Base-by-base conservation (phyloP, 2,329 filamentous ascomycete genomes). In the Claviceps cyperi region DNA sequence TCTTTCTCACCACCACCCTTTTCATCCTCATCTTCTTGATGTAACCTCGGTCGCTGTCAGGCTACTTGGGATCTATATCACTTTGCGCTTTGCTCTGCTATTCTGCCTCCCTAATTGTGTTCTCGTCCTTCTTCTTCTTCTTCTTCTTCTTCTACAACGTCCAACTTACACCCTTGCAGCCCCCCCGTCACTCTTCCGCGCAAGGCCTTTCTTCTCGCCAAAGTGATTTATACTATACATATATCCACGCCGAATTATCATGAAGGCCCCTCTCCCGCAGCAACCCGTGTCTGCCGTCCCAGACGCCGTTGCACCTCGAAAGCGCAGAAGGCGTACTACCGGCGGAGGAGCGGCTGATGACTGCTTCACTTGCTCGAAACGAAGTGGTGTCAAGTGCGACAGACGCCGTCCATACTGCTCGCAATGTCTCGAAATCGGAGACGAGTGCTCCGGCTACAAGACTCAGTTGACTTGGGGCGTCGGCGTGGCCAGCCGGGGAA, bases 401-500 rank as follows among this genome's bases (percentile, higher is more conserved):
- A 82, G 91, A 59, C 81, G 88, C 63, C 79, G 91, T 60, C 91
- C 91, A 8, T 97, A 96, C 69, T 97, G 92, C 70, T 89, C 89
- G 43, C 90, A 89, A 68, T 98, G 91, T 66, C 78, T 97, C 55
- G 87, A 95, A 59, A 77, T 88, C 56, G 90, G 89, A 56, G 89
- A 88, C 64, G 89, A 94, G 63, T 97, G 91, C 70, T 89, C 87
- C 28, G 91, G 91, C 52, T 97, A 97, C 74, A 94, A 94, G 71
- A 97, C 91, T 15, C 90, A 91, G 59, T 75, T 97, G 67, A 97
- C 91, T 45, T 97, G 91, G 91, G 89, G 89, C 41, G 87, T 96
- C 46, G 91, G 91, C 48, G 91, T 97, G 52, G 91, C 91, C 51
- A 96, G 90, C 68, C 83, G 91, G 61, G 91, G 91, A 63, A 97